Evolutionary conservation across 345 rosid genomes (phyloP).

Genomic region (Eutrema yunnanense): DNA sequence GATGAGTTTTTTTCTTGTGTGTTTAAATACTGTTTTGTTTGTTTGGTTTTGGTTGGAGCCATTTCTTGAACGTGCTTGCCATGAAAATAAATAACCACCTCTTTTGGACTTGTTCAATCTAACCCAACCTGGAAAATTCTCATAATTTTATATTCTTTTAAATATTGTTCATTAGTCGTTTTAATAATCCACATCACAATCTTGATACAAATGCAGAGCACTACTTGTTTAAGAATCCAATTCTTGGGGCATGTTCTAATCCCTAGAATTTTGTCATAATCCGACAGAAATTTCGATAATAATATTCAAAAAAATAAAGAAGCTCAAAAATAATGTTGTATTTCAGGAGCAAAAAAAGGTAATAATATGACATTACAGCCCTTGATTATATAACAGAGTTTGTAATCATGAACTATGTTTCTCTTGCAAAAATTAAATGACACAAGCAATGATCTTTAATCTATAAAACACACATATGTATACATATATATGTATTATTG

Average conservation of each 20-base stretch:
- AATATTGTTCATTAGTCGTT: background rate
- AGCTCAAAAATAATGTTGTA: background rate
- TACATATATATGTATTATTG: conserved; percentile 8
- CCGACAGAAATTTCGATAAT: background rate
- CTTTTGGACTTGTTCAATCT: conserved; percentile 6
- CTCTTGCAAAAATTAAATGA: conserved; percentile 13
- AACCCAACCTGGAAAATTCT: background rate
- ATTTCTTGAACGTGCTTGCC: conserved; percentile 32
- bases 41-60: conserved; percentile 28
- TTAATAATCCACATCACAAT: conserved; percentile 14
- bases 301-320: background rate
- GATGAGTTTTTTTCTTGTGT: background rate
- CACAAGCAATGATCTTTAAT: conserved; percentile 11
- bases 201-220: conserved; percentile 28
- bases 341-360: background rate
- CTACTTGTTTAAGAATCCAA: conserved; percentile 25
- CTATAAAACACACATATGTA: conserved; percentile 22
- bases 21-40: conserved; percentile 24
- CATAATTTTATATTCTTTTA: background rate
- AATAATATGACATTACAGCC: background rate
- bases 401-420: conserved; percentile 25
- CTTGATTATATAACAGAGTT: conserved; percentile 16
- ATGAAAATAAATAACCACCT: conserved; percentile 2
- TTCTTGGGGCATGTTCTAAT: conserved; percentile 3
- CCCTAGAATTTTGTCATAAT: background rate